Conservation (phyloP, 306 rosid genomes). For the Castanea crenata region DNA sequence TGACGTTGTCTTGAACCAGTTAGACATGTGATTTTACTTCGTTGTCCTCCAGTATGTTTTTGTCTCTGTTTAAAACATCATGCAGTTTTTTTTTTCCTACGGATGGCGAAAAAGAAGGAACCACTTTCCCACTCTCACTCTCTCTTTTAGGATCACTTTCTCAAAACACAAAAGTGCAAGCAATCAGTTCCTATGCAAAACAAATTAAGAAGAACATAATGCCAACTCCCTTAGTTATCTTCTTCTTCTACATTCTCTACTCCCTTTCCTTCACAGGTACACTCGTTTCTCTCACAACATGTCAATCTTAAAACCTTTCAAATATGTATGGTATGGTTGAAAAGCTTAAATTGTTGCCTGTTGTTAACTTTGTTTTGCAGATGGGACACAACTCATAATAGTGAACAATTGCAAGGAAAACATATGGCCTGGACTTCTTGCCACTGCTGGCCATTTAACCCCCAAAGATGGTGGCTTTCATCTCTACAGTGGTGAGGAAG, state of each 20-base stretch:
- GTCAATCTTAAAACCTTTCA: background rate
- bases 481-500: conserved; percentile 52
- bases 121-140: background rate
- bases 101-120: conserved; percentile 37
- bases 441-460: conserved; percentile 45
- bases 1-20: too few species aligned
- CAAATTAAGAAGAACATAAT: conserved; percentile 10
- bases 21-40: too few species aligned
- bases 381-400: conserved; percentile 51
- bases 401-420: conserved; percentile 71
- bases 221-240: conserved; percentile 31
- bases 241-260: conserved; percentile 33
- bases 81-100: background rate
- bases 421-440: conserved; percentile 75
- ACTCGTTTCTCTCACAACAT: background rate
- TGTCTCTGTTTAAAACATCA: too few species aligned
- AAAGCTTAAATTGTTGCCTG: background rate
- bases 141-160: background rate
- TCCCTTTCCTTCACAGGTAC: conserved; percentile 39
- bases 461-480: conserved; percentile 63
- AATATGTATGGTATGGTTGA: too few species aligned
- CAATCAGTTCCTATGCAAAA: background rate
- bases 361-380: conserved; percentile 20
- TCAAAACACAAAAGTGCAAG: conserved; percentile 1
- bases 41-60: too few species aligned